phyloP scores from a whole-genome alignment of 2,329 filamentous ascomycete species.

The Trichoderma citrinoviride region DNA sequence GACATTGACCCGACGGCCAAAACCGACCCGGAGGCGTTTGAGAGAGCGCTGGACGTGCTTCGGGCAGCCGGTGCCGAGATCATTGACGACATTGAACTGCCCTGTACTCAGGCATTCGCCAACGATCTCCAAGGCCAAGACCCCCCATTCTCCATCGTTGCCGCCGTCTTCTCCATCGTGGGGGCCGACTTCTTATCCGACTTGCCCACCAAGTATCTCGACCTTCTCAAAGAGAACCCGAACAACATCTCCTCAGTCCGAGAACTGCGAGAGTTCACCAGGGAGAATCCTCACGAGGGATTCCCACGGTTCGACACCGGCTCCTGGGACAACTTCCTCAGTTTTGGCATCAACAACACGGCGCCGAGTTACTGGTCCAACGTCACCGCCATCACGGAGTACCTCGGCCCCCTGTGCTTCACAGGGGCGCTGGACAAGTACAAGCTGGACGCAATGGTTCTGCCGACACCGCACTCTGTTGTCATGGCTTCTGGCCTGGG shows the following conservation, averaged over 20 bases:
- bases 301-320: neutral
- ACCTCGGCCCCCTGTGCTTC: neutral
- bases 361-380: neutral
- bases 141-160: no score
- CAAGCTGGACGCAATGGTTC: neutral
- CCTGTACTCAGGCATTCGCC: neutral
- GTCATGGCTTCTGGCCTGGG: neutral
- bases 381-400: neutral
- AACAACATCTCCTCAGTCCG: neutral
- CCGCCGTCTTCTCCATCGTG: neutral
- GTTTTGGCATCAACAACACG: neutral
- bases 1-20: neutral
- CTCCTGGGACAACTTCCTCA: neutral
- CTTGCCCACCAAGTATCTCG: neutral
- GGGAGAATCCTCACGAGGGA: neutral
- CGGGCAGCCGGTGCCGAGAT: neutral
- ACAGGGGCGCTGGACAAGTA: neutral
- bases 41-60: neutral
- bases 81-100: neutral
- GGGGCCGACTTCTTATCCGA: neutral
- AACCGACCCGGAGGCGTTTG: neutral
- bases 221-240: neutral
- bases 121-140: fast-evolving
- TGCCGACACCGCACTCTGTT: neutral
- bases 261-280: neutral